A percentile compares a stretch with the other conserved stretches of the same genome.
phyloP scores from a whole-genome alignment of 2,329 filamentous ascomycete genomes.

The Colletotrichum musae region DNA sequence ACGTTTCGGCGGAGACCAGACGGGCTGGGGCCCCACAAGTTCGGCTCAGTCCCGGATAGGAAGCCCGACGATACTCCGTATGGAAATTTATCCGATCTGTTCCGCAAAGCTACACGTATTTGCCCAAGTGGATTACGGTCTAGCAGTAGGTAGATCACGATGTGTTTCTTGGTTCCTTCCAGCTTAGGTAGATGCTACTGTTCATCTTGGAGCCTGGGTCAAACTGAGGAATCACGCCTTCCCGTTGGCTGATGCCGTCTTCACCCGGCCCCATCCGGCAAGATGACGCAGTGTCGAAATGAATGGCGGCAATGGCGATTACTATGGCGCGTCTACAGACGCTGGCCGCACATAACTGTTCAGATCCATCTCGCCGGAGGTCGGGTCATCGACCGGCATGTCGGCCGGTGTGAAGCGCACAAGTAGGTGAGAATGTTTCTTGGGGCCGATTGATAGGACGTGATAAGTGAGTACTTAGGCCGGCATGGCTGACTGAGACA shows the following conservation, averaged over 20 bases:
- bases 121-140: too few relatives aligned
- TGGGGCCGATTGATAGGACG: not conserved
- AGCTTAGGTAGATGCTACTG: not conserved
- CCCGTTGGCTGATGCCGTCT: not conserved
- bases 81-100: too few relatives aligned
- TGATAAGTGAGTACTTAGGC: not conserved
- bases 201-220: too few relatives aligned
- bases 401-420: constrained; percentile 6
- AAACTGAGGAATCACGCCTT: constrained; percentile 20
- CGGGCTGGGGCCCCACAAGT: constrained; percentile 27
- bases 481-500: not conserved
- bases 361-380: too few relatives aligned
- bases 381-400: not conserved
- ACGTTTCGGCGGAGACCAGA: constrained; percentile 6
- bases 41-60: not conserved
- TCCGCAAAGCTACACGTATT: too few relatives aligned
- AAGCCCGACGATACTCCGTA: too few relatives aligned
- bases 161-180: too few relatives aligned
- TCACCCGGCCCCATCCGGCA: not conserved
- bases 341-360: too few relatives aligned
- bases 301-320: constrained; percentile 16
- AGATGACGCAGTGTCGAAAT: constrained; percentile 6
- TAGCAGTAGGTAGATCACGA: too few relatives aligned
- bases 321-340: constrained; percentile 5
- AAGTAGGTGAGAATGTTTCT: constrained; percentile 11